These are phyloP conservation scores for Hymenoscyphus linearis DNA, from an alignment of 2,329 filamentous ascomycete species.

Conservation along the genomic window DNA sequence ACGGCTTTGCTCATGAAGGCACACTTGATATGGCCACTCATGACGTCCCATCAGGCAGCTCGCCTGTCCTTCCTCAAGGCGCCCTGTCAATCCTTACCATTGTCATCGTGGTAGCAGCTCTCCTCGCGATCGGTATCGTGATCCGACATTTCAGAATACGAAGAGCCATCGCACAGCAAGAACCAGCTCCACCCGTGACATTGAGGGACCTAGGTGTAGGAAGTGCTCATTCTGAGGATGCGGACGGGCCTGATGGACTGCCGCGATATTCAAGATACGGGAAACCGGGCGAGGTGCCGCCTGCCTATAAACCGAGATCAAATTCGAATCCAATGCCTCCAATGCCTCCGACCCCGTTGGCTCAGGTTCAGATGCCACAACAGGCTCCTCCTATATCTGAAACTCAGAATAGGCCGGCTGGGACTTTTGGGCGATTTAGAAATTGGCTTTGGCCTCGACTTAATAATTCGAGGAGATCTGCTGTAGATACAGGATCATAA, in stretches of 20 bases:
- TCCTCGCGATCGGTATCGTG: background rate
- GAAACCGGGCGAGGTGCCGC: conserved; percentile 7
- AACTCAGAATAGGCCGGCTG: background rate
- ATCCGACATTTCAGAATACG: background rate
- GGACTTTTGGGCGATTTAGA: too few species aligned
- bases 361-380: background rate
- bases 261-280: conserved; percentile 9
- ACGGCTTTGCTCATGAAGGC: background rate
- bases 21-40: conserved; percentile 4
- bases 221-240: background rate
- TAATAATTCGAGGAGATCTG: too few species aligned
- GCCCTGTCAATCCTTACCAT: conserved; percentile 5
- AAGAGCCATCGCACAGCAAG: background rate
- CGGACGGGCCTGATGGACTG: conserved; percentile 3
- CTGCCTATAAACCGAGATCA: background rate
- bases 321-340: background rate
- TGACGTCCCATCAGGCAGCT: background rate
- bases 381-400: background rate
- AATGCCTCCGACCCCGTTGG: background rate
- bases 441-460: too few species aligned
- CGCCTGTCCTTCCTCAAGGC: conserved; percentile 1
- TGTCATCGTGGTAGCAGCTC: conserved; percentile 1
- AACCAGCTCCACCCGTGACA: background rate
- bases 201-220: background rate
- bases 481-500: too few species aligned